phyloP scores from a whole-genome alignment of 108 stramenopile species.

The Skeletonema costatum region DNA sequence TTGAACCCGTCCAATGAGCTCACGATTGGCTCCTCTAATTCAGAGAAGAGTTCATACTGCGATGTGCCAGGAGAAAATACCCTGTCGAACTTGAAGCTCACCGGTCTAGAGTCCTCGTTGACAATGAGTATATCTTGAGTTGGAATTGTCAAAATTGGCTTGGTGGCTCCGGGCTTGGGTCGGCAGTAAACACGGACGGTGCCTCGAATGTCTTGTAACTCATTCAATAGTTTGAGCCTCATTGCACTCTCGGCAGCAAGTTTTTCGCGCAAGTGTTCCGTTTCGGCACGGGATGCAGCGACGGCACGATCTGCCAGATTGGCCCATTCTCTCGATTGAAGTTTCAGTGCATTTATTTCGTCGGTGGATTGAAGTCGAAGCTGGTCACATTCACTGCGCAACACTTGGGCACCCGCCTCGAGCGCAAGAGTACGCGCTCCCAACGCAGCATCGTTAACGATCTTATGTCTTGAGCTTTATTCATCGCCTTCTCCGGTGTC shows the following conservation, averaged over 20 bases:
- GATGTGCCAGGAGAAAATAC: slow-evolving; percentile 73
- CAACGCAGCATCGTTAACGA: neutral
- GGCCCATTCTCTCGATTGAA: slow-evolving; percentile 47
- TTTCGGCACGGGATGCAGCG: slow-evolving; percentile 48
- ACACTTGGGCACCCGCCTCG: neutral
- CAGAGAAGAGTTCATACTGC: slow-evolving; percentile 88
- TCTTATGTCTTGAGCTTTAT: neutral
- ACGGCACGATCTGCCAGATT: slow-evolving; percentile 45
- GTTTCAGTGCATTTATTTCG: slow-evolving; percentile 47
- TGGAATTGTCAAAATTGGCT: slow-evolving; percentile 49
- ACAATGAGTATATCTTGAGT: slow-evolving; percentile 74
- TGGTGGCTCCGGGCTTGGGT: slow-evolving; percentile 42
- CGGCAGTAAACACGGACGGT: slow-evolving; percentile 83
- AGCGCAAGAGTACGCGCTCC: neutral
- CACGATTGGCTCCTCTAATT: slow-evolving; percentile 87
- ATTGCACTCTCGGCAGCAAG: slow-evolving; percentile 75
- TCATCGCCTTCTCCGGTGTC: neutral
- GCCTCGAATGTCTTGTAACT: slow-evolving; percentile 82
- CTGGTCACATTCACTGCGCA: slow-evolving; percentile 51
- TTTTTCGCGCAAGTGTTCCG: slow-evolving; percentile 61
- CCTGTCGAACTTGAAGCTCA: slow-evolving; percentile 90
- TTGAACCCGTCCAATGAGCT: slow-evolving; percentile 96
- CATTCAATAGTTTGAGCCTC: slow-evolving; percentile 71
- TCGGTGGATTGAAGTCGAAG: slow-evolving; percentile 50
- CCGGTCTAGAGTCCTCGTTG: slow-evolving; percentile 56